Evolutionary conservation across 2,329 filamentous ascomycete genomes (phyloP), one percentile per base, ranked within the genome.

Genomic region (Davidsoniella virescens): DNA sequence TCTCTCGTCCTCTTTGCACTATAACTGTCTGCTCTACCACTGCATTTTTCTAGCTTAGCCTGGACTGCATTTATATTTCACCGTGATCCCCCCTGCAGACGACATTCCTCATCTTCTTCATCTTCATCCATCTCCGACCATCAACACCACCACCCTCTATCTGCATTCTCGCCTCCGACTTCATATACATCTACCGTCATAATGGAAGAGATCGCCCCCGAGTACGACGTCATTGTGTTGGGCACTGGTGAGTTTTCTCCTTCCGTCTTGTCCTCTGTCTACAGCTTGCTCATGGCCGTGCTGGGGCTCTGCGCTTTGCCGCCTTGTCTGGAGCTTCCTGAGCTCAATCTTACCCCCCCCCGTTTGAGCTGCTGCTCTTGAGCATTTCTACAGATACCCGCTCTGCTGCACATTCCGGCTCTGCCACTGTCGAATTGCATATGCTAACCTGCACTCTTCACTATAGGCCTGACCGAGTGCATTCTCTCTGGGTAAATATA

Each of bases 191-290:
- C 52, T 43, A 55, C 46, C 38, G 54, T 55, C 62, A 76, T 56
- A 70, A 96, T 96, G 92, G 92, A 96, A 65, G 92, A 96, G 70
- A 94, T 98, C 65, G 87, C 88, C 59, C 85, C 87, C 65, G 88
- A 95, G 70, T 98, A 98, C 77, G 92, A 98, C 77, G 86, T 95
- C 68, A 80, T 98, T 65, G 92, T 98, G 65, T 80, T 98, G 66
- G 92, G 92, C 76, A 98, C 92, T 67, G 88, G 87, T 94, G 74
- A 64, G 78, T 69, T 59, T 59, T 37, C 9, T 17, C 40, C 16
- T 16, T 23, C 12, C 38, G 5, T 12, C n/a, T 16, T 33, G 4
- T 23, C 20, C 20, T 20, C 20, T 5, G 25, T 39, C 29, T 12
- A 20, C 26, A 20, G 23, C 38, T 14, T 44, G 23, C 6, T 23